Evolutionary conservation across 352 stramenopile genomes (phyloP).

Genomic region (Phytophthora litchii): DNA sequence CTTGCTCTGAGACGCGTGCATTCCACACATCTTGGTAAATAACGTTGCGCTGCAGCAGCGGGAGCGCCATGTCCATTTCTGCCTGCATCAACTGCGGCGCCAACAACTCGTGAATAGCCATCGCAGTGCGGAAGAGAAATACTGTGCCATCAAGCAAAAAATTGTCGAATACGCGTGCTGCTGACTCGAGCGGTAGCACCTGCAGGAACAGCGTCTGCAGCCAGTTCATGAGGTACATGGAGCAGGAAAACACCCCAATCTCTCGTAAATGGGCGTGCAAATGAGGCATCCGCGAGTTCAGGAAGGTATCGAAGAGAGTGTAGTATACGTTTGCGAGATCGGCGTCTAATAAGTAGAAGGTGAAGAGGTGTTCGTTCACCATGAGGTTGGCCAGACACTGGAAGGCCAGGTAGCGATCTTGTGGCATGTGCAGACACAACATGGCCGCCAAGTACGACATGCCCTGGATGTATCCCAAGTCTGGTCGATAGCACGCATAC

Average conservation of each 20-base stretch:
- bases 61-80: conserved; percentile 80
- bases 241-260: conserved; percentile 64
- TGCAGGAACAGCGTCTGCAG: conserved; percentile 88
- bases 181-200: conserved; percentile 79
- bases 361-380: conserved; percentile 89
- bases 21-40: conserved; percentile 71
- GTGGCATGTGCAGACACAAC: conserved; percentile 86
- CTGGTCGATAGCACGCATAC: conserved; percentile 86
- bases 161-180: conserved; percentile 79
- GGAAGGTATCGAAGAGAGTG: conserved; percentile 76
- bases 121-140: conserved; percentile 82
- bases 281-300: conserved; percentile 52
- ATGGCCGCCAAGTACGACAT: conserved; percentile 91
- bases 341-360: conserved; percentile 85
- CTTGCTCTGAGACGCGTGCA: conserved; percentile 61
- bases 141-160: conserved; percentile 87
- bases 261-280: conserved; percentile 58
- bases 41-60: conserved; percentile 71
- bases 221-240: conserved; percentile 92
- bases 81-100: conserved; percentile 49
- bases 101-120: conserved; percentile 84
- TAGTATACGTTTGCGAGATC: conserved; percentile 86
- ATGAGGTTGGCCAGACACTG: conserved; percentile 89
- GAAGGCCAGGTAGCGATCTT: conserved; percentile 82
- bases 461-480: conserved; percentile 90